Conservation (phyloP, 257 asterid genomes). For the Nicotiana tabacum region DNA sequence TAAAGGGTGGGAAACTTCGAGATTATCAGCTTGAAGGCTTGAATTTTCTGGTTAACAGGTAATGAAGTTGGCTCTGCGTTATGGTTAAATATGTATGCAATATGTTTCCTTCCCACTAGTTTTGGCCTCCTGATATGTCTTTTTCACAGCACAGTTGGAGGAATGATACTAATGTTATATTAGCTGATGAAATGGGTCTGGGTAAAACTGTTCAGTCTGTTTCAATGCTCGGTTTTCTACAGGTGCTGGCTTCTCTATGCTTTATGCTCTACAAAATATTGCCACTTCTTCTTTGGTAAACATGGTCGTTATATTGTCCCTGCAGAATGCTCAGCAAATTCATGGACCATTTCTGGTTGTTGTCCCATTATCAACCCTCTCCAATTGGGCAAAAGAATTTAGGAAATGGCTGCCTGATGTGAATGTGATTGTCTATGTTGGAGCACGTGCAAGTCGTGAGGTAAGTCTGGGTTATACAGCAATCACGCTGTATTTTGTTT, state of each 20-base stretch:
- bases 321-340: slow-evolving; percentile 89
- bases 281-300: slow-evolving; percentile 8
- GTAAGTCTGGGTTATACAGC: slow-evolving; percentile 29
- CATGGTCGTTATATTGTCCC: slow-evolving; percentile 12
- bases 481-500: neutral
- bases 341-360: slow-evolving; percentile 98
- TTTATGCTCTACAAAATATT: slow-evolving; percentile 5
- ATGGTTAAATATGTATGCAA: slow-evolving; percentile 7
- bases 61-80: slow-evolving; percentile 29
- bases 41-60: slow-evolving; percentile 97
- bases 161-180: slow-evolving; percentile 93
- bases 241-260: slow-evolving; percentile 40
- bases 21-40: slow-evolving; percentile 99
- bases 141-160: slow-evolving; percentile 85
- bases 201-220: slow-evolving; percentile 99
- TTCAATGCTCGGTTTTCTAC: slow-evolving; percentile 97
- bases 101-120: slow-evolving; percentile 11
- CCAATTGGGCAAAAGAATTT: slow-evolving; percentile 99
- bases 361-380: slow-evolving; percentile 91
- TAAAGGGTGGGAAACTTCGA: slow-evolving; percentile 95
- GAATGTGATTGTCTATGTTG: slow-evolving; percentile 89
- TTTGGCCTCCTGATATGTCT: slow-evolving; percentile 40
- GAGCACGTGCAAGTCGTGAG: slow-evolving; percentile 99
- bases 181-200: slow-evolving; percentile 99
- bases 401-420: slow-evolving; percentile 89